Evolutionary conservation across 176 grass and related monocot genomes (phyloP), one percentile per base, ranked within the genome.

Genomic region (barley (Hordeum vulgare)): DNA sequence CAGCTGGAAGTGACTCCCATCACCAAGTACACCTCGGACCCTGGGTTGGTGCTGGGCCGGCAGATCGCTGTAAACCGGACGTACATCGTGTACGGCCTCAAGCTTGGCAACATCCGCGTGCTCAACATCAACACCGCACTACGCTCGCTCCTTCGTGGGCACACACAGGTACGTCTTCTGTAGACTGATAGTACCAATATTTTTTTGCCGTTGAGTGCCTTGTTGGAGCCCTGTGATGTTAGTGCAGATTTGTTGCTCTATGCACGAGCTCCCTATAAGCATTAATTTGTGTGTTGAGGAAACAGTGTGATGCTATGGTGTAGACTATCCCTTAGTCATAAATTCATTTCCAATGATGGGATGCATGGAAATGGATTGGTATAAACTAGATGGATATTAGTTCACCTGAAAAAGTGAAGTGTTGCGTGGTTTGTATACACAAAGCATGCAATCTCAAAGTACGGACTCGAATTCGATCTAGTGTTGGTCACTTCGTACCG

Each of bases 1-100:
- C 96, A 98, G 80, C 90, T 95, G 10, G 96, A 98, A 74, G 96
- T 98, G 33, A 95, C 96, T 59, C 96, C 96, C 42, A 98, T 98
- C 79, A 98, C 96, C 49, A 98, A 98, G 82, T 95, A 98, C 86
- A 93, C 87, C 11, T 98, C 96, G 6, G 96, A 98, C 75, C 96
- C 96, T 0, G 93, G 96, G 20, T 80, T 98, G 21, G 96, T 98
- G 44, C 82, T 93, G 7, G 96, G 96, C 0, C 84, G 96, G 41
- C 96, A 98, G 86, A 95, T 98, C 27, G 93, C 96, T 1, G 96
- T 98, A 67, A 98, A 93, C 84, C 66, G 87, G n/a, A 71, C 83
- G 12, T 98, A 98, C 86, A 98, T 98, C 62, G 93, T 93, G 40
- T 98, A 98, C 9, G 96, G 92, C 26, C 93, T 98, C 68, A 95